A percentile compares a stretch with the other conserved stretches of the same genome.
Conservation (phyloP, 2,329 filamentous ascomycete species). For the Fusarium scirpi region DNA sequence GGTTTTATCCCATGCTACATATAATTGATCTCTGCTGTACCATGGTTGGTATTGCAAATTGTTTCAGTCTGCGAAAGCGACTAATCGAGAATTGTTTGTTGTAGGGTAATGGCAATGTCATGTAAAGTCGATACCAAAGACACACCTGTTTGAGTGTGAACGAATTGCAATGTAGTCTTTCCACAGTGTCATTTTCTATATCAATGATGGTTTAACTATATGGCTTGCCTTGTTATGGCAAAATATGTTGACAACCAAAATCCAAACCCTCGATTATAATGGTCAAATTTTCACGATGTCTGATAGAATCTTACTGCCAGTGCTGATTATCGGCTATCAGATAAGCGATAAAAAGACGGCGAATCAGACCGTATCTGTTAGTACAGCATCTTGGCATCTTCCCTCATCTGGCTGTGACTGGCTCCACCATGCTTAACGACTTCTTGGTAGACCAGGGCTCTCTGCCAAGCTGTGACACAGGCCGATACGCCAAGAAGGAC, state of each 20-base stretch:
- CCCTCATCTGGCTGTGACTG: background rate
- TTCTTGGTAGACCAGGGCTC: background rate
- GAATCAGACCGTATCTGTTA: background rate
- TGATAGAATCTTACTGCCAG: too few species aligned
- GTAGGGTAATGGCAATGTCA: background rate
- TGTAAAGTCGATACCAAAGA: background rate
- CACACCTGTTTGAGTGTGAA: background rate
- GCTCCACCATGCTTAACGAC: background rate
- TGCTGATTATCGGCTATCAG: background rate
- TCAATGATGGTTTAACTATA: too few species aligned
- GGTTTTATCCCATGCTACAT: too few species aligned
- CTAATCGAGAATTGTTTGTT: accelerated
- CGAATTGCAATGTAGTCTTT: too few species aligned
- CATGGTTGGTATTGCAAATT: background rate
- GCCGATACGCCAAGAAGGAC: background rate
- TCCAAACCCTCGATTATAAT: too few species aligned
- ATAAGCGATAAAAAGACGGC: background rate
- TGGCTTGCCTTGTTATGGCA: too few species aligned
- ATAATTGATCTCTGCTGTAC: background rate
- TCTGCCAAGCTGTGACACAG: background rate
- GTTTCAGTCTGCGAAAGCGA: accelerated
- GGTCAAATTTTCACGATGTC: too few species aligned
- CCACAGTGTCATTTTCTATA: too few species aligned
- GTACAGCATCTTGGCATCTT: background rate
- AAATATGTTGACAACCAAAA: too few species aligned